Base-by-base conservation (phyloP, 192 early-diverging fungal genomes). In the Entophlyctis helioformis region DNA sequence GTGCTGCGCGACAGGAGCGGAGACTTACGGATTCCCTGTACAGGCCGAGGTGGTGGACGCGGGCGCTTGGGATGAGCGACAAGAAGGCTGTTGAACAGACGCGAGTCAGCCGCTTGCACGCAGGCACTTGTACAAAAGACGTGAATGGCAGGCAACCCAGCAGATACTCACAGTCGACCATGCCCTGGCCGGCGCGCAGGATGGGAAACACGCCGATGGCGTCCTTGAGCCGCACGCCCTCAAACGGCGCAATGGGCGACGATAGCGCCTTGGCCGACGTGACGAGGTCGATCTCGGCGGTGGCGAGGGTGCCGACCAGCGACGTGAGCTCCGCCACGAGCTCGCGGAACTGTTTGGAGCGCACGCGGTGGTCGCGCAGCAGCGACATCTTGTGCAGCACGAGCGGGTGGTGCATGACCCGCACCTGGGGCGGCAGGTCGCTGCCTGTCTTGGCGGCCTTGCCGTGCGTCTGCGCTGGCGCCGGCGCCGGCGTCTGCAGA, bases 171-270 rank as follows among this genome's bases (percentile, higher is more conserved):
- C 54, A 16, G 7, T 59, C 56, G 1, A 59, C 56, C n/a, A 59
- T 18, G 15, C 56, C 56, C 15, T 52, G 33, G 12, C 56, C 56
- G 3, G 57, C 57, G 15, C 62, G 42, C 53, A 67, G 45, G 32
- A 67, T 67, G 6, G 65, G 65, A 45, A 67, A 67, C 12, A 67
- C 42, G 1, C 46, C 65, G 19, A 67, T 37, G 32, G 35, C 26
- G 36, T 62, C 56, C 53, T 63, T 63, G 12, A 67, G 9, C 37
- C 63, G 51, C 9, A 60, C 42, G 16, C 60, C 65, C 8, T 49
- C 32, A 42, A 48, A 62, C 4, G 45, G 18, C 1, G 43, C 57
- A 6, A 62, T 49, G 18, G 65, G 57, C 12, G 26, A 33, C 9
- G 26, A 23, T 31, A 56, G 42, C 39, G 54, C 58, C 46, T 54